Evolutionary conservation across 2,329 filamentous ascomycete genomes (phyloP), one percentile per base, ranked within the genome.

Genomic region (Chalara sp.): DNA sequence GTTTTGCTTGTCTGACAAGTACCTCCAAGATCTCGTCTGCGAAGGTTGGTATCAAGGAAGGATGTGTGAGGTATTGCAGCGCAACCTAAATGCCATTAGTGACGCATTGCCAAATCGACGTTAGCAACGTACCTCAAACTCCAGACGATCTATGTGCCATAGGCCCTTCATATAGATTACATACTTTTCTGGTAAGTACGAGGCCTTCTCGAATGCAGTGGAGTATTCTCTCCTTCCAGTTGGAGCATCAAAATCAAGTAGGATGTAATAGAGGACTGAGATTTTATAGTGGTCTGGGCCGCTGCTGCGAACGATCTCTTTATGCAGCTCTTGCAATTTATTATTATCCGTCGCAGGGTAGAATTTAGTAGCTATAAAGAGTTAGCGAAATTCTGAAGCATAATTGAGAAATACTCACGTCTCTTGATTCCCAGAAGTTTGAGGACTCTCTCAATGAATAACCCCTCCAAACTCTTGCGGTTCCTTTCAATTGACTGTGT

Each of bases 401-500:
- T n/a, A 5, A n/a, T 42, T 43, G 31, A 44, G 40, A n/a, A 37
- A 40, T 37, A 58, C 65, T 62, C 68, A 89, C 88, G 79, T 68
- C 86, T 83, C 58, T 76, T 75, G 52, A 93, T 79, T 31, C 85
- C 81, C 31, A 92, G 72, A 0, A 84, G 76, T 50, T 78, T 80
- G 54, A 93, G 72, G 40, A 95, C 80, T 49, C 86, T 81, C 66
- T 95, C 89, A 63, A 92, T 84, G 68, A 93, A 95, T 52, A 92
- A 78, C 51, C 86, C 84, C 54, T 84, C 81, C 21, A 90, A 74
- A 46, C 70, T 76, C 62, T 83, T 86, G 58, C 87, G 83, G 63
- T 80, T 80, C 32, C 75, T 70, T 53, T 85, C 76, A 49, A 90
- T 87, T 45, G 81, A 76, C 45, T 83, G 76, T 50, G 81, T 70